Evolutionary conservation across 163 green algal species (phyloP).

Genomic region (Scenedesmus sp.): DNA sequence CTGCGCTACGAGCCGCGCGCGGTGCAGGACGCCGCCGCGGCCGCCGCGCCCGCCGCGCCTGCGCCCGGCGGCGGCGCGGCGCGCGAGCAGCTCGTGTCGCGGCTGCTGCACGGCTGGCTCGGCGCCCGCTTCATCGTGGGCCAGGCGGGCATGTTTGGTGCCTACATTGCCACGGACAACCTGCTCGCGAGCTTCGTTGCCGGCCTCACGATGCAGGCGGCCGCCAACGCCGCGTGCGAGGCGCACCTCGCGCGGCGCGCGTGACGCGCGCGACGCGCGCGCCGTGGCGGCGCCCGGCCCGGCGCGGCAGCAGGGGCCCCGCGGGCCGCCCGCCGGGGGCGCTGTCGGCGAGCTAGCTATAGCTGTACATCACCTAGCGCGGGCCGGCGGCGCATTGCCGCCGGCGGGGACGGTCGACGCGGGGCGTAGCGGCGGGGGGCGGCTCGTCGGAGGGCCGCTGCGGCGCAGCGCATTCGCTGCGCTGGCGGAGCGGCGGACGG

Average conservation of each 20-base stretch:
- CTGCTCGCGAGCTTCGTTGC: slow-evolving; percentile 28
- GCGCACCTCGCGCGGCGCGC: slow-evolving; percentile 3
- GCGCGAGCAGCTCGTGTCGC: not conserved
- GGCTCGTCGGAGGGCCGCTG: too few species aligned
- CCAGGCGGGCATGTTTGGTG: slow-evolving; percentile 18
- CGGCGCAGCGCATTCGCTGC: too few species aligned
- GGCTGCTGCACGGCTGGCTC: slow-evolving; percentile 16
- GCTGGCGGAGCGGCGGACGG: too few species aligned
- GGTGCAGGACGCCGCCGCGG: slow-evolving; percentile 20
- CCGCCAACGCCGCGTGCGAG: slow-evolving; percentile 11
- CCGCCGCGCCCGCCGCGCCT: not conserved
- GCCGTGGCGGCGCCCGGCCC: too few species aligned
- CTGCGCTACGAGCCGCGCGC: slow-evolving; percentile 27
- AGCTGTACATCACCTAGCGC: too few species aligned
- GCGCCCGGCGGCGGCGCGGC: not conserved
- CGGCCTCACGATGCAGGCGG: slow-evolving; percentile 18
- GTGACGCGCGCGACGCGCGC: too few species aligned
- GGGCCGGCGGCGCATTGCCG: too few species aligned
- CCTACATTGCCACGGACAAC: slow-evolving; percentile 22
- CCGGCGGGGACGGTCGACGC: too few species aligned
- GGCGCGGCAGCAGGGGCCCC: too few species aligned
- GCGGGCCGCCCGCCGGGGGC: too few species aligned
- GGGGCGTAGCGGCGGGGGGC: too few species aligned
- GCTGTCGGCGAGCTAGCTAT: too few species aligned
- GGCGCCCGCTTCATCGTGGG: slow-evolving; percentile 29